Conservation (phyloP, 2,329 filamentous ascomycete species). For the Samsoniella hepiali region DNA sequence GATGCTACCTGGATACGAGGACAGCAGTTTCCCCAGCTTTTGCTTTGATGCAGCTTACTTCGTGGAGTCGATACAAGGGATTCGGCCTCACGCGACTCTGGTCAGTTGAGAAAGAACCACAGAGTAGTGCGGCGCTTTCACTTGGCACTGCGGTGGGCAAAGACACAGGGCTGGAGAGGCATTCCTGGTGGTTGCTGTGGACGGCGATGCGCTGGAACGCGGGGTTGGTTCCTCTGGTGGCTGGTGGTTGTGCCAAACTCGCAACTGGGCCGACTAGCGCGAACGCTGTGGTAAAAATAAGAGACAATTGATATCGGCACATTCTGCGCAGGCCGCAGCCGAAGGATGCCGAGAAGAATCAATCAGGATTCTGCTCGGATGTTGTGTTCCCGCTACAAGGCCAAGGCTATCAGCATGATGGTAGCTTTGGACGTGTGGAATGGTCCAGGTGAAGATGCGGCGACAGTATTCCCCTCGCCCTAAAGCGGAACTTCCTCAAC, state of each 20-base stretch:
- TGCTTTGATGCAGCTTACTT: not conserved
- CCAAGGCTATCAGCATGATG: too few relatives aligned
- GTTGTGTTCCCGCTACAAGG: too few relatives aligned
- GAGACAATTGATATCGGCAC: not conserved
- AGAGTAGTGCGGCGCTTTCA: too few relatives aligned
- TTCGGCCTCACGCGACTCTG: not conserved
- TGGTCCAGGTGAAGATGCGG: too few relatives aligned
- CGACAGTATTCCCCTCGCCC: too few relatives aligned
- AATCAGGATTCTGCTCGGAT: too few relatives aligned
- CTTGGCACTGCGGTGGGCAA: not conserved
- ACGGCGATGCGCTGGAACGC: constrained; percentile 4
- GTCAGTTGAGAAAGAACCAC: not conserved
- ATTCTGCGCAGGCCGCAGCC: not conserved
- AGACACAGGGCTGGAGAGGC: not conserved
- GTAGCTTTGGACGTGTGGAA: too few relatives aligned
- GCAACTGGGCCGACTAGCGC: not conserved
- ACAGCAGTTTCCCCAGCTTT: not conserved
- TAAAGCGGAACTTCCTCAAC: not conserved
- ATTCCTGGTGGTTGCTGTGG: not conserved
- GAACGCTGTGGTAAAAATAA: not conserved
- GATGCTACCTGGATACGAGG: not conserved
- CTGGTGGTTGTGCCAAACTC: too few relatives aligned
- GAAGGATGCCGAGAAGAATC: too few relatives aligned
- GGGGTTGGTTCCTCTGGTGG: not conserved
- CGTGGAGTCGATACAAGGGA: not conserved